Base-by-base conservation (phyloP, 768 basidiomycete genomes). In the Tricholoma furcatifolium region DNA sequence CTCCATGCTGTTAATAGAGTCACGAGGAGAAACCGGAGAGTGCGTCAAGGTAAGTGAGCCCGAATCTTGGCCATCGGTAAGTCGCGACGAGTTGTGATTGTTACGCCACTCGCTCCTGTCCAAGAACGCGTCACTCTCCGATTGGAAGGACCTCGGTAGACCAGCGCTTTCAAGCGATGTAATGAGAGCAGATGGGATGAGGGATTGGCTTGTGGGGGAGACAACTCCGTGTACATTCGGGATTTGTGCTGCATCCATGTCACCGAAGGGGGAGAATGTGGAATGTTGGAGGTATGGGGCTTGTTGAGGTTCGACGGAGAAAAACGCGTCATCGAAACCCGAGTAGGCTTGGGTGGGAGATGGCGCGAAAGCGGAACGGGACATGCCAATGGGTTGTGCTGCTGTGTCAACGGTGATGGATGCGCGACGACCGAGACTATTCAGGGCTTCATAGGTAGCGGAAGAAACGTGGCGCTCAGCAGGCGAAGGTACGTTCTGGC, bases 161-260 rank as follows among this genome's bases (percentile, higher is more conserved):
- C 67, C 68, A 24, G 53, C 55, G 38, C 63, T 67, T 47, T 83
- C 80, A 23, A 85, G 68, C 20, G 84, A 81, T 47, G 76, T 70
- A 56, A 83, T 79, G 24, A 85, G 69, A 61, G 77, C 75, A 43
- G 77, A 75, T 31, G 85, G 80, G 51, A 87, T 80, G 51, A 82
- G 68, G 9, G 78, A 76, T 44, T 78, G 69, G 21, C 79, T 77
- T 24, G 67, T 69, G 11, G 76, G 74, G 40, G 75, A 76, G 21
- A 67, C 58, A 49, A 67, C 62, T 23, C 62, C 59, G n/a, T 64
- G 64, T 1, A 65, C 58, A 39, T 51, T 51, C 44, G 39, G 45
- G 18, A 46, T 42, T 50, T 49, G 23, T 56, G 64, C 20, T 55
- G 50, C 47, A 36, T 76, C 74, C 38, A 65, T 50, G 53, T 83